A percentile compares a stretch with the other conserved stretches of the same genome.
These are phyloP conservation scores for Rutstroemia sp. DNA, from an alignment of 2,329 filamentous ascomycete genomes.

Conservation along the genomic window DNA sequence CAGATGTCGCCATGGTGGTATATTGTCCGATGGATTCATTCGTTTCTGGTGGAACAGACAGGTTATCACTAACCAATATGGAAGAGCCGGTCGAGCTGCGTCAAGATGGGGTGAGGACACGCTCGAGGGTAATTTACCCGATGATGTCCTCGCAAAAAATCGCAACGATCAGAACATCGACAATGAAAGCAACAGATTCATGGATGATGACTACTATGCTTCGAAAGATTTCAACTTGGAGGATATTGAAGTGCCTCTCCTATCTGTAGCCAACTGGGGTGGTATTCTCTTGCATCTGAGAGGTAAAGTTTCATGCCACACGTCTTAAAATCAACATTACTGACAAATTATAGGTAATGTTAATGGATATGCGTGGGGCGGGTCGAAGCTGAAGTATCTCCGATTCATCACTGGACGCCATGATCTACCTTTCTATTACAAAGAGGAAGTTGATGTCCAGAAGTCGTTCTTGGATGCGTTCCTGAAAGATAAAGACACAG, in stretches of 20 bases:
- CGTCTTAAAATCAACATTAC: neutral
- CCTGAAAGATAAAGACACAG: constrained; percentile 56
- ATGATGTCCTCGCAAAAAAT: constrained; percentile 34
- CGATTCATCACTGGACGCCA: constrained; percentile 64
- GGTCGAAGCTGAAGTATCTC: constrained; percentile 61
- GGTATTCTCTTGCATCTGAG: constrained; percentile 62
- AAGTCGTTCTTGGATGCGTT: constrained; percentile 63
- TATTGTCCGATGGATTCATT: constrained; percentile 52
- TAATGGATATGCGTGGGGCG: constrained; percentile 54
- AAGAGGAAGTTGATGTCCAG: constrained; percentile 61
- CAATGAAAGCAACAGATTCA: constrained; percentile 44
- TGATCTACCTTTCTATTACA: constrained; percentile 66
- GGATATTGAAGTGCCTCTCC: constrained; percentile 61
- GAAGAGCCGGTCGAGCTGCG: constrained; percentile 40
- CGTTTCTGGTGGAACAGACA: constrained; percentile 61
- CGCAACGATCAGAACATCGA: constrained; percentile 37
- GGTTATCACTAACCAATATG: constrained; percentile 62
- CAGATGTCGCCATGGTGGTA: constrained; percentile 53
- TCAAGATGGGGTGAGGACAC: constrained; percentile 34
- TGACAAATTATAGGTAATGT: constrained; percentile 43
- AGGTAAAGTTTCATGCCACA: constrained; percentile 23
- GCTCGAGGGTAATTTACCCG: constrained; percentile 49
- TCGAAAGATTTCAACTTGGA: constrained; percentile 46
- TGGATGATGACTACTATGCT: constrained; percentile 25
- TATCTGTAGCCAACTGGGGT: constrained; percentile 65